These are phyloP conservation scores for Aspergillus niger DNA, from an alignment of 2,329 filamentous ascomycete species.

Conservation along the genomic window DNA sequence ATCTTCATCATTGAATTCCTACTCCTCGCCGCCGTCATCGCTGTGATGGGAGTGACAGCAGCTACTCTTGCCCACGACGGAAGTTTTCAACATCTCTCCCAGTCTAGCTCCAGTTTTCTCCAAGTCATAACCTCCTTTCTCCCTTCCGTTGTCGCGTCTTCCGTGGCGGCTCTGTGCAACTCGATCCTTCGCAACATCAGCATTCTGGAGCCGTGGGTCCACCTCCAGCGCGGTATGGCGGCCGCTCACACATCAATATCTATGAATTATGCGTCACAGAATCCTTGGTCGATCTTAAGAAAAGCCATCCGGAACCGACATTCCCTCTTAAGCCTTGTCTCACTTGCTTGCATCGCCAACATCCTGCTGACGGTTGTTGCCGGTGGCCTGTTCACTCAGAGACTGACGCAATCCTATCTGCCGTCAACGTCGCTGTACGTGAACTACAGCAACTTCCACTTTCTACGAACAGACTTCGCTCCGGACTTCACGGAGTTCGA, in stretches of 20 bases:
- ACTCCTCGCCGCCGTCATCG: conserved; percentile 33
- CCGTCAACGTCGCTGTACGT: conserved; percentile 26
- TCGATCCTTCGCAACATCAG: conserved; percentile 39
- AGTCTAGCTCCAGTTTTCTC: conserved; percentile 35
- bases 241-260: conserved; percentile 30
- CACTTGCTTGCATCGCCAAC: conserved; percentile 34
- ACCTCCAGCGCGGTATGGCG: conserved; percentile 35
- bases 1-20: conserved; percentile 39
- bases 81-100: conserved; percentile 33
- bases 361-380: conserved; percentile 34
- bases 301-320: conserved; percentile 33
- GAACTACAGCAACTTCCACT: conserved; percentile 35
- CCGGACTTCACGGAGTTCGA: conserved; percentile 39
- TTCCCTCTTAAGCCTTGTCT: conserved; percentile 30
- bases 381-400: conserved; percentile 37
- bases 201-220: conserved; percentile 39
- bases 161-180: conserved; percentile 34
- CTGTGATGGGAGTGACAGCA: conserved; percentile 33
- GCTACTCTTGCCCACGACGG: conserved; percentile 33
- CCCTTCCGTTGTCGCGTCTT: conserved; percentile 36
- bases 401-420: conserved; percentile 30
- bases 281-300: conserved; percentile 31
- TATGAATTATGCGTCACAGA: conserved; percentile 38
- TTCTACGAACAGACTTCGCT: conserved; percentile 34
- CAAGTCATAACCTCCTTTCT: conserved; percentile 36